Evolutionary conservation across 352 stramenopile species (phyloP).

Genomic region (Pythium biforme): DNA sequence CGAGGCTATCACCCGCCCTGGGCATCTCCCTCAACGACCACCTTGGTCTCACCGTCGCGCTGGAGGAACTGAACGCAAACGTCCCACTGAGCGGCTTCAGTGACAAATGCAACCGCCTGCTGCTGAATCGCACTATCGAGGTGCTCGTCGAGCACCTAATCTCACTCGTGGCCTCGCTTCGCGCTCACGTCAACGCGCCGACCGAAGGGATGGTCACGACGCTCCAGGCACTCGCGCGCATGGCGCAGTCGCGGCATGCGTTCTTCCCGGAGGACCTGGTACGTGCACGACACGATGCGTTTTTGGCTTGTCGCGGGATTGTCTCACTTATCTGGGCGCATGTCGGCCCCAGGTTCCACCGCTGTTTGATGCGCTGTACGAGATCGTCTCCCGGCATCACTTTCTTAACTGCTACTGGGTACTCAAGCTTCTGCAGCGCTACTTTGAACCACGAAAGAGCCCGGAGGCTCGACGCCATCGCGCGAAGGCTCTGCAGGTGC

Average conservation of each 20-base stretch:
- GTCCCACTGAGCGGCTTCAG: conserved; percentile 21
- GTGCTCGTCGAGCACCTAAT: conserved; percentile 18
- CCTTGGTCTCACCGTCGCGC: conserved; percentile 11
- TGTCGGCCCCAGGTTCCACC: conserved; percentile 12
- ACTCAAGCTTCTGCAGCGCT: conserved; percentile 58
- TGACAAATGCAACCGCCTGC: conserved; percentile 12
- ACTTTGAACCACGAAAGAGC: conserved; percentile 43
- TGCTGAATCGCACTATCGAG: conserved; percentile 22
- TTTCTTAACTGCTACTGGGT: conserved; percentile 69
- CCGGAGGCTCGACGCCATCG: conserved; percentile 37
- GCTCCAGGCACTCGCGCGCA: conserved; percentile 20
- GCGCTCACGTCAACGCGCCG: conserved; percentile 3
- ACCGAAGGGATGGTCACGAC: conserved; percentile 15
- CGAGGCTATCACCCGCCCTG: conserved; percentile 43
- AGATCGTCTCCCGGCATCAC: conserved; percentile 58
- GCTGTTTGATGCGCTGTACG: conserved; percentile 52
- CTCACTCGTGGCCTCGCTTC: conserved; percentile 14
- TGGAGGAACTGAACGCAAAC: conserved; percentile 31
- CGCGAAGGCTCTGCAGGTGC: conserved; percentile 45
- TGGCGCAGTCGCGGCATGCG: conserved; percentile 20
- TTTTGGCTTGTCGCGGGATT: not conserved
- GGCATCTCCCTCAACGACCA: conserved; percentile 26
- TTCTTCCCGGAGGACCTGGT: conserved; percentile 19
- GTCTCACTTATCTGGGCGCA: not conserved
- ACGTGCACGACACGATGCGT: not conserved